Percentiles rank a stretch among this genome's conserved stretches.
phyloP scores from a whole-genome alignment of 208 protist genomes.

The Kentomonas sorsogonicus region DNA sequence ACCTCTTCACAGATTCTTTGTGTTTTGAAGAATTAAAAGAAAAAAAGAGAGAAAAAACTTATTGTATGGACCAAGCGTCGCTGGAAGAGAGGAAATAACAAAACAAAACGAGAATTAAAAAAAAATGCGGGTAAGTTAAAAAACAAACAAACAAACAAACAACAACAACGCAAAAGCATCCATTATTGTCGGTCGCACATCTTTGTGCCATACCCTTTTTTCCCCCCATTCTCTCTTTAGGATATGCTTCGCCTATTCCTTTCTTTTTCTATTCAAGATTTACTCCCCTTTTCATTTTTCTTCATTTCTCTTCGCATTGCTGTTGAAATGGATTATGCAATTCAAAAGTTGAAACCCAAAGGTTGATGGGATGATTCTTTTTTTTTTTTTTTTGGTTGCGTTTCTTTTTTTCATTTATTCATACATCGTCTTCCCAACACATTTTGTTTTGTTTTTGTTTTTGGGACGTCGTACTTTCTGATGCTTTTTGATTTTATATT shows the following conservation, averaged over 20 bases:
- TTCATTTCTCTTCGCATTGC: not conserved
- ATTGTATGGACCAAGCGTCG: no score
- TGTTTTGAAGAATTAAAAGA: not conserved
- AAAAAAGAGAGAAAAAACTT: not conserved
- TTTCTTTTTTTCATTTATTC: no score
- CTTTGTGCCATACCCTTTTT: no score
- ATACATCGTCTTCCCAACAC: not conserved
- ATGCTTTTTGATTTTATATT: not conserved
- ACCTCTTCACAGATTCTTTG: no score
- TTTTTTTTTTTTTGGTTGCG: not conserved
- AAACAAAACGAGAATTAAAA: no score
- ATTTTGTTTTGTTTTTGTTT: not conserved
- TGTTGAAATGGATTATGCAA: not conserved
- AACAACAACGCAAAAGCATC: not conserved
- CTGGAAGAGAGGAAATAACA: no score
- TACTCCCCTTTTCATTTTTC: conserved; percentile 5
- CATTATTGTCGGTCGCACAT: no score
- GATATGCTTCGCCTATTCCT: no score
- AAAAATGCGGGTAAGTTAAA: not conserved
- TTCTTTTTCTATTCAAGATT: conserved; percentile 9
- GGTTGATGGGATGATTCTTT: not conserved
- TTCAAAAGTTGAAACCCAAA: not conserved
- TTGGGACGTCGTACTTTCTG: not conserved
- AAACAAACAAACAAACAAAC: conserved; percentile 2
- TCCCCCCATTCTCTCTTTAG: no score